These are phyloP conservation scores for Diplodia mutila DNA, from an alignment of 2,329 filamentous ascomycete species.

Conservation along the genomic window DNA sequence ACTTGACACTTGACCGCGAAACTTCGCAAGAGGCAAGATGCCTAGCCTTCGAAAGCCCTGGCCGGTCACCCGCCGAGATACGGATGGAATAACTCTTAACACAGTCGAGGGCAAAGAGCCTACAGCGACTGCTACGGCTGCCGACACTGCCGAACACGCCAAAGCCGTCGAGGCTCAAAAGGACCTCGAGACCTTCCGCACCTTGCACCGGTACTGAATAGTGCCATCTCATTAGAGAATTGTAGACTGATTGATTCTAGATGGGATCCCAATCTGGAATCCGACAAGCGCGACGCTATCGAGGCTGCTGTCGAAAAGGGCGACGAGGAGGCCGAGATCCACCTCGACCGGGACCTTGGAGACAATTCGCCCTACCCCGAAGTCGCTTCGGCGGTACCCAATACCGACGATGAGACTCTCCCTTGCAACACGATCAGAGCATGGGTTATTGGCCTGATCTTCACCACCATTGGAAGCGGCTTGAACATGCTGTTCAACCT, in stretches of 20 bases:
- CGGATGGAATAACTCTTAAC: slow-evolving; percentile 1
- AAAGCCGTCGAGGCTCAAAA: slow-evolving; percentile 12
- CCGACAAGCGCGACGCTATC: slow-evolving; percentile 28
- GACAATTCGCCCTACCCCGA: slow-evolving; percentile 30
- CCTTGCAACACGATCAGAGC: slow-evolving; percentile 28
- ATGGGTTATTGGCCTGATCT: slow-evolving; percentile 37
- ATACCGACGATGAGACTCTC: slow-evolving; percentile 23
- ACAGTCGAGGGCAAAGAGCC: slow-evolving; percentile 11
- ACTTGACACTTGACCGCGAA: not conserved
- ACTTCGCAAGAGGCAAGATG: not conserved
- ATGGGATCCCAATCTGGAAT: slow-evolving; percentile 26
- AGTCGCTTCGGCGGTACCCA: slow-evolving; percentile 26
- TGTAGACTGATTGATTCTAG: not conserved
- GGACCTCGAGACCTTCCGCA: slow-evolving; percentile 23
- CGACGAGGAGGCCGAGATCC: slow-evolving; percentile 37
- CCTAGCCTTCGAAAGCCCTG: slow-evolving; percentile 23
- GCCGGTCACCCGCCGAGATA: slow-evolving; percentile 9
- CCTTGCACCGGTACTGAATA: slow-evolving; percentile 1
- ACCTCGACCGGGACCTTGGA: slow-evolving; percentile 28
- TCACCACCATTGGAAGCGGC: slow-evolving; percentile 32
- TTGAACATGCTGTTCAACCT: slow-evolving; percentile 39
- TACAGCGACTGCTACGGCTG: not conserved
- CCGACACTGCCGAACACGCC: not conserved
- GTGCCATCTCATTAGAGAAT: accelerated
- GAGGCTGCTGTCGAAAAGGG: slow-evolving; percentile 26